Conservation (phyloP, 2,329 filamentous ascomycete genomes). For the Drechmeria coniospora region DNA sequence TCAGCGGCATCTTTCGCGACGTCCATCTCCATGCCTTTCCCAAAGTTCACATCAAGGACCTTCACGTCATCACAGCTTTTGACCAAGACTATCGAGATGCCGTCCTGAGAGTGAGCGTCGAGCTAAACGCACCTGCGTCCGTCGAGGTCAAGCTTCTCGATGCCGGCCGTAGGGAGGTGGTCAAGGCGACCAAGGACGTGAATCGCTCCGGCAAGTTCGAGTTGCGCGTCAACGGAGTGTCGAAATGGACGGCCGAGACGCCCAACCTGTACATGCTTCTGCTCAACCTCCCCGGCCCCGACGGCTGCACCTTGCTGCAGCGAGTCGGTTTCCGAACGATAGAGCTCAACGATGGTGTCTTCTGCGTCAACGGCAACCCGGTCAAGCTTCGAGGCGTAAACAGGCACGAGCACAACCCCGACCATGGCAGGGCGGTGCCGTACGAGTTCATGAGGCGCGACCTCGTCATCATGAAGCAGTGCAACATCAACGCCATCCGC, state of each 20-base stretch:
- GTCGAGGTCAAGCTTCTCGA: slow-evolving; percentile 22
- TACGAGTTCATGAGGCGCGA: slow-evolving; percentile 45
- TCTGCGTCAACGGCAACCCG: slow-evolving; percentile 48
- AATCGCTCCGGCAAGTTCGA: slow-evolving; percentile 21
- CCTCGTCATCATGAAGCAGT: slow-evolving; percentile 48
- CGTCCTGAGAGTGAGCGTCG: slow-evolving; percentile 29
- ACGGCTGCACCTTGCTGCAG: slow-evolving; percentile 27
- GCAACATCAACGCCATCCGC: slow-evolving; percentile 56
- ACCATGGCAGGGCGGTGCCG: slow-evolving; percentile 45
- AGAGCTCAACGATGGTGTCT: slow-evolving; percentile 43
- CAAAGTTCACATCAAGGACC: slow-evolving; percentile 35
- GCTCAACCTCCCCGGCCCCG: slow-evolving; percentile 16
- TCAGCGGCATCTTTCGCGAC: slow-evolving; percentile 53
- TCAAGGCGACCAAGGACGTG: slow-evolving; percentile 11
- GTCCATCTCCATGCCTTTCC: slow-evolving; percentile 51
- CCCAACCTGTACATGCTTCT: slow-evolving; percentile 43
- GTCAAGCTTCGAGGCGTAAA: slow-evolving; percentile 55
- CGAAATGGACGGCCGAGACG: slow-evolving; percentile 55
- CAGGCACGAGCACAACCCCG: slow-evolving; percentile 53
- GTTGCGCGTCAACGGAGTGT: slow-evolving; percentile 30
- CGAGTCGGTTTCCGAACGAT: slow-evolving; percentile 48
- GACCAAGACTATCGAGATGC: slow-evolving; percentile 39
- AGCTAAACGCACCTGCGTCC: slow-evolving; percentile 20
- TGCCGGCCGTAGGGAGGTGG: slow-evolving; percentile 10
- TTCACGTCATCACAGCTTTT: slow-evolving; percentile 39